Evolutionary conservation across 371 early-diverging fungal species (phyloP), one percentile per base, ranked within the genome.

Genomic region (Circinella minor): DNA sequence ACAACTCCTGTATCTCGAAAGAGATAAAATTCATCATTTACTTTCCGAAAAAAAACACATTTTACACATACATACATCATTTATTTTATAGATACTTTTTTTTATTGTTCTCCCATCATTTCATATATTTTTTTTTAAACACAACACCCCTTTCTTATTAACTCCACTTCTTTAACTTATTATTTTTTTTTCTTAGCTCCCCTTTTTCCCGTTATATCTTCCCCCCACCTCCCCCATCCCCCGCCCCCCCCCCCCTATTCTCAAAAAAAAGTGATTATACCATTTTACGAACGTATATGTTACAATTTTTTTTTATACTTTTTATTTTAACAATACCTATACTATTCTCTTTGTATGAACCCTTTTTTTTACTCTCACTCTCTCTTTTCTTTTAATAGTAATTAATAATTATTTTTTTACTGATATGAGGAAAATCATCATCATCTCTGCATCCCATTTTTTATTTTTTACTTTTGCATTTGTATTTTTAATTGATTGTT

Each of bases 1-100:
- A 27, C 57, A n/a, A 27, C 57, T 57, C 27, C 57, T 57, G 20
- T 57, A 34, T 57, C 57, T 57, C 57, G 57, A 63, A 47, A 63
- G 43, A 63, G 63, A 63, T 47, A 43, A 43, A 34, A 43, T n/a
- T 18, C 18, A 63, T 47, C 47, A 20, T 17, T 36, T 36, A 37
- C 51, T 18, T 18, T 37, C 4, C 38, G 27, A 27, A 27, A 27
- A 27, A 27, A 27, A 27, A 27, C 27, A 27, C 27, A 27, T 27
- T 27, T 27, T 27, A 27, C 27, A 27, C 27, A 27, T 36, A 11
- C 27, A 46, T 43, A 13, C 38, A 6, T 27, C 49, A 36, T 36
- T 34, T n/a, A 6, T 9, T n/a, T 51, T 54, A 61, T 61, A 61
- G 62, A 61, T 51, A 64, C 18, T 37, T 27, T 36, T 64, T 37